A percentile compares a stretch with the other conserved stretches of the same genome.
These are phyloP conservation scores for Phytophthora pini DNA, from an alignment of 352 stramenopile species.

Conservation along the genomic window DNA sequence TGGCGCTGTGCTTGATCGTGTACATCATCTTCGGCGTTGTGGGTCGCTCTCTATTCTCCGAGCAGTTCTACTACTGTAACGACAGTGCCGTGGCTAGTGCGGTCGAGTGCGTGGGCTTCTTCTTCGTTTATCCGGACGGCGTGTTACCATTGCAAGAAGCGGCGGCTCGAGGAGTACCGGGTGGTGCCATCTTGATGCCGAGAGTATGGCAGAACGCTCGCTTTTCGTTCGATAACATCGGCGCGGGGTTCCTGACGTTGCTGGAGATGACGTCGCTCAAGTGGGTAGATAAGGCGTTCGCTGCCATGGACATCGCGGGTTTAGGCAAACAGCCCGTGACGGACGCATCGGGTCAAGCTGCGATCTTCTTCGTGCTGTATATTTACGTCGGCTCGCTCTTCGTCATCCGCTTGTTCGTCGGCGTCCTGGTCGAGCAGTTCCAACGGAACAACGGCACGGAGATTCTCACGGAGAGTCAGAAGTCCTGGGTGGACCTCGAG, in stretches of 20 bases:
- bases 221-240: constrained; percentile 85
- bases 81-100: constrained; percentile 44
- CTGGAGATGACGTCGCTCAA: constrained; percentile 86
- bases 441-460: constrained; percentile 86
- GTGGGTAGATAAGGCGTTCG: constrained; percentile 81
- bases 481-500: constrained; percentile 83
- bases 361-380: constrained; percentile 78
- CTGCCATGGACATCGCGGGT: constrained; percentile 76
- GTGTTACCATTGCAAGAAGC: constrained; percentile 60
- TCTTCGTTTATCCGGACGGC: constrained; percentile 51
- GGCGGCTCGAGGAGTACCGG: constrained; percentile 37
- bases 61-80: constrained; percentile 76
- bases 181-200: constrained; percentile 55
- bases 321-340: constrained; percentile 51
- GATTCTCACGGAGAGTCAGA: constrained; percentile 80
- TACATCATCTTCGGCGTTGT: constrained; percentile 84
- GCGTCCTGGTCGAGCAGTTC: constrained; percentile 84
- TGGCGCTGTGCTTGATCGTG: constrained; percentile 74
- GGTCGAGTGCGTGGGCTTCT: constrained; percentile 68
- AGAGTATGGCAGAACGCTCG: constrained; percentile 73
- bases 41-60: constrained; percentile 69
- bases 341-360: constrained; percentile 52
- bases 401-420: constrained; percentile 81
- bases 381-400: constrained; percentile 83
- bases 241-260: constrained; percentile 64